phyloP scores from a whole-genome alignment of 768 basidiomycete genomes.

The Mycena indigotica region DNA sequence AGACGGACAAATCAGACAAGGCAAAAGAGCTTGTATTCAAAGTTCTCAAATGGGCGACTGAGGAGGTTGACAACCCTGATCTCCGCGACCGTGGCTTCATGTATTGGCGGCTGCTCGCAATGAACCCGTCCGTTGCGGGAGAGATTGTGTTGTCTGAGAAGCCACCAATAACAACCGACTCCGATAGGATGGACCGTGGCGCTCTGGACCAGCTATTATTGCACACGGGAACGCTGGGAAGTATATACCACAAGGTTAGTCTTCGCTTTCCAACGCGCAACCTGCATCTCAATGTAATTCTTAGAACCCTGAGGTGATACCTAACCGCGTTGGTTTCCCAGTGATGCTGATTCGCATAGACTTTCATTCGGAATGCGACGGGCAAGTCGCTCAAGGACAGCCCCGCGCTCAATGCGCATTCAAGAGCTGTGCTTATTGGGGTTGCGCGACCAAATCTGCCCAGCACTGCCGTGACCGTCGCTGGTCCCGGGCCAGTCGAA shows the following conservation, averaged over 20 bases:
- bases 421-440: slow-evolving; percentile 70
- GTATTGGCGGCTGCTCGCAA: slow-evolving; percentile 97
- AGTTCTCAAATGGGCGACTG: slow-evolving; percentile 95
- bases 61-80: slow-evolving; percentile 98
- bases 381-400: slow-evolving; percentile 85
- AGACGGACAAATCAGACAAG: slow-evolving; percentile 79
- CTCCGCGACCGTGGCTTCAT: slow-evolving; percentile 96
- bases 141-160: slow-evolving; percentile 93
- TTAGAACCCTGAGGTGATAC: slow-evolving; percentile 77
- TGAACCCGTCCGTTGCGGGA: slow-evolving; percentile 85
- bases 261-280: background rate
- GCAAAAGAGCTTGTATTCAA: slow-evolving; percentile 91
- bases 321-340: background rate
- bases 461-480: slow-evolving; percentile 46
- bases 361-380: slow-evolving; percentile 89
- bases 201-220: slow-evolving; percentile 92
- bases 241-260: slow-evolving; percentile 85
- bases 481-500: slow-evolving; percentile 68
- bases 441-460: slow-evolving; percentile 56
- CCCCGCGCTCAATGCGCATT: slow-evolving; percentile 84
- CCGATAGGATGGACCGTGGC: slow-evolving; percentile 95
- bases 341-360: slow-evolving; percentile 45
- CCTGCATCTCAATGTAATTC: background rate
- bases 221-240: slow-evolving; percentile 91
- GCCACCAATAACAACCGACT: slow-evolving; percentile 96